phyloP scores from a whole-genome alignment of 202 grass and related monocot genomes.

The Carex sylvatica region DNA sequence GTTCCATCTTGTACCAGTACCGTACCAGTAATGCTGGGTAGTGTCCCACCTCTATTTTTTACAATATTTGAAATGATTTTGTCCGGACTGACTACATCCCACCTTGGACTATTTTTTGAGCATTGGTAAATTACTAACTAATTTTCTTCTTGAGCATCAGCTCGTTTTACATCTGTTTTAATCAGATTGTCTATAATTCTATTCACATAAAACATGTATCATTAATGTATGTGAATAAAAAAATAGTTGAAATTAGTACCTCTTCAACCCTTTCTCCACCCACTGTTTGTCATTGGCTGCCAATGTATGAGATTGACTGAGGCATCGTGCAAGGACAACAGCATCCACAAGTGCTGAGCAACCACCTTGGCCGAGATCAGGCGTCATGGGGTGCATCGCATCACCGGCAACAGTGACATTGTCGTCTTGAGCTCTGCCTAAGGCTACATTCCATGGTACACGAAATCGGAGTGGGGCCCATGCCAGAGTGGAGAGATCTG shows the following conservation, averaged over 20 bases:
- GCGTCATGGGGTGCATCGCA: constrained; percentile 53
- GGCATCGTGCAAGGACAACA: constrained; percentile 40
- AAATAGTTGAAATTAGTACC: neutral
- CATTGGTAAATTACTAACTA: neutral
- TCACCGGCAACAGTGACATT: constrained; percentile 44
- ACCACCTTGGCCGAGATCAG: constrained; percentile 53
- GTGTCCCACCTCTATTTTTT: too few species aligned
- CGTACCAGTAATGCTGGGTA: too few species aligned
- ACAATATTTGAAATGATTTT: too few species aligned
- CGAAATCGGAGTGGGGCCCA: constrained; percentile 36
- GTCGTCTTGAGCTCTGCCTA: constrained; percentile 17
- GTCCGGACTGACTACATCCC: too few species aligned
- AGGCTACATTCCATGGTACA: constrained; percentile 36
- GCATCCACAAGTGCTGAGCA: constrained; percentile 43
- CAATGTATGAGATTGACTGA: neutral
- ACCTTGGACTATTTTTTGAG: neutral
- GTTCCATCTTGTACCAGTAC: too few species aligned
- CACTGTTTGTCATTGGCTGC: neutral
- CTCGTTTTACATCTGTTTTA: neutral
- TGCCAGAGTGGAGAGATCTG: constrained; percentile 29
- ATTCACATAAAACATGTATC: neutral
- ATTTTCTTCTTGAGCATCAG: neutral
- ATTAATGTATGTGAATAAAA: neutral
- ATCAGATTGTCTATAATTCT: neutral
- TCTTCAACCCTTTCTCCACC: neutral